Evolutionary conservation across 441 rosid genomes (phyloP), one percentile per base, ranked within the genome.

Genomic region (Melastoma candidum): DNA sequence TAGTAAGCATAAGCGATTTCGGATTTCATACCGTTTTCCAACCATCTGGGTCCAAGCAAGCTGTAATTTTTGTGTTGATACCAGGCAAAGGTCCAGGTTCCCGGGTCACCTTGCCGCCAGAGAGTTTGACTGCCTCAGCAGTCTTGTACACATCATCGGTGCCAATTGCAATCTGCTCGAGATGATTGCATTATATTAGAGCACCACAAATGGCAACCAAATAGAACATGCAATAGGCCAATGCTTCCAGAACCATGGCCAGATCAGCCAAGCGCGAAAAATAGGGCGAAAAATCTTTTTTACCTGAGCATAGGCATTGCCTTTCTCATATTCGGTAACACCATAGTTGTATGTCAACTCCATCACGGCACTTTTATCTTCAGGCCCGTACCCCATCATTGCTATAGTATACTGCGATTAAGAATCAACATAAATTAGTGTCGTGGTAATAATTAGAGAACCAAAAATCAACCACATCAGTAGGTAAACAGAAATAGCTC

Each of bases 61-160:
- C 92, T 4, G 96, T 93, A 57, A 93, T 86, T 80, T 86, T 93
- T 22, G 96, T 88, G 74, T 70, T 86, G 60, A 88, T 82, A 48
- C 95, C 96, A 50, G 98, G 96, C 57, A 88, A 75, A 0, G 97
- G 98, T 53, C 97, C 97, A 51, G 98, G 96, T 49, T 93, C 88
- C 46, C 78, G 77, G 4, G 78, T 79, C 63, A 88, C 56, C 63
- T 77, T 84, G 44, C 96, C 98, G 12, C 95, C 95, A 72, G 46
- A 78, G 26, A 77, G 68, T 71, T 86, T 83, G 11, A 88, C 60
- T 56, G 86, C 95, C 70, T 88, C 83, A 29, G 95, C 95, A 2
- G 95, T 92, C 75, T 69, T 88, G 72, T 88, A 92, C 49, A 92
- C 97, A 61, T 92, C 98, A 73, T 88, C 80, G 1, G 97, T 88